These are phyloP conservation scores for Ceratocystis papillata DNA, from an alignment of 2,329 filamentous ascomycete genomes.

Conservation along the genomic window DNA sequence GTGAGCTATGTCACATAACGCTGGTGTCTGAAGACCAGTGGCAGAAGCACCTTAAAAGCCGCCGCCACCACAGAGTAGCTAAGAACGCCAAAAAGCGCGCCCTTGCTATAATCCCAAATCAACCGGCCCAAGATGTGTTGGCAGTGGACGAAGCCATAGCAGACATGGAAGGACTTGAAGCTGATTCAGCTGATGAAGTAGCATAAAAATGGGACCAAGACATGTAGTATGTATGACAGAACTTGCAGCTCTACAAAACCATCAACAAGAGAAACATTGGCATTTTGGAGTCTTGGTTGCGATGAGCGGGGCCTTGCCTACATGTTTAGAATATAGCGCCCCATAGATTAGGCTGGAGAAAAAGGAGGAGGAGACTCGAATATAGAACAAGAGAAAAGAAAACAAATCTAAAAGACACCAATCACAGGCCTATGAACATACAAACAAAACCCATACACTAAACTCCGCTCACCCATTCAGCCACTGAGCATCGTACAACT, in stretches of 20 bases:
- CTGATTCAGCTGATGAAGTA: neutral
- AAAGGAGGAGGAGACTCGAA: neutral
- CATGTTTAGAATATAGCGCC: neutral
- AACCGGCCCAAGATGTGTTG: constrained; percentile 9
- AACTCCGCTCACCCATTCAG: constrained; percentile 7
- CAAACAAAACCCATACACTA: constrained; percentile 9
- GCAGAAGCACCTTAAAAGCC: constrained; percentile 34
- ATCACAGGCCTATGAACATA: constrained; percentile 10
- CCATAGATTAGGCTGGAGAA: neutral
- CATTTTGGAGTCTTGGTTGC: neutral
- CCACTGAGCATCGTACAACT: neutral
- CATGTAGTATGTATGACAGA: neutral
- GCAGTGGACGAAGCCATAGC: neutral
- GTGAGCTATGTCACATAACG: constrained; percentile 61
- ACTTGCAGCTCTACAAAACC: neutral
- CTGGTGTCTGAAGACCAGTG: constrained; percentile 44
- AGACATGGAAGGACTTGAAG: neutral
- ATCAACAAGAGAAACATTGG: neutral
- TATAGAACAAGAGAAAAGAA: constrained; percentile 14
- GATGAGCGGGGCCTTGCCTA: neutral
- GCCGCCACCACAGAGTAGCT: constrained; percentile 31
- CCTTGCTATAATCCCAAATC: constrained; percentile 29
- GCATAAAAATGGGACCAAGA: neutral
- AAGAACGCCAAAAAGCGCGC: constrained; percentile 33
- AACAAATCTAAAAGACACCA: constrained; percentile 4